Evolutionary conservation across 2,329 filamentous ascomycete genomes (phyloP).

Genomic region (Trichoderma breve): DNA sequence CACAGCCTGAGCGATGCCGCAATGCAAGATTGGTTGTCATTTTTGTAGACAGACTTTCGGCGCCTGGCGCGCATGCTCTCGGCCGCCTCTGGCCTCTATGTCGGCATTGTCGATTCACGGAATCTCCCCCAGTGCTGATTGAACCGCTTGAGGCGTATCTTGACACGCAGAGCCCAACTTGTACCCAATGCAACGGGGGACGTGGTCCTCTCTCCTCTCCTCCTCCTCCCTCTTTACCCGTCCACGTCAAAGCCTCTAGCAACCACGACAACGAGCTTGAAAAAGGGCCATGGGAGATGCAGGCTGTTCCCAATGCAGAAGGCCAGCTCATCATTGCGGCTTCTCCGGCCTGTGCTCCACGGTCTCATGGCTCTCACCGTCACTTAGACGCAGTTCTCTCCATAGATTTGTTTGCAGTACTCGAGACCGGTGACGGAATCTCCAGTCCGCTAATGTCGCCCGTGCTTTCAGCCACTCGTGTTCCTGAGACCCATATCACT

Average conservation of each 20-base stretch:
- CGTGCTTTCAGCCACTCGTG: constrained; percentile 3
- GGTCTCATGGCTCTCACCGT: constrained; percentile 12
- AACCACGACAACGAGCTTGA: neutral
- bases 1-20: neutral
- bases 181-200: constrained; percentile 22
- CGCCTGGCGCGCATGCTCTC: constrained; percentile 7
- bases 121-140: neutral
- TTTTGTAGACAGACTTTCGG: constrained; percentile 2
- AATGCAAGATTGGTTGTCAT: constrained; percentile 9
- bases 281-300: constrained; percentile 26
- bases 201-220: neutral
- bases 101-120: neutral
- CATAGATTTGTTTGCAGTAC: constrained; percentile 4
- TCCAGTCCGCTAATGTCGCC: constrained; percentile 9
- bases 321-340: constrained; percentile 31
- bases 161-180: constrained; percentile 18
- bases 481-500: neutral
- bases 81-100: neutral
- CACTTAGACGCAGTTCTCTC: constrained; percentile 3
- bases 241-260: constrained; percentile 10
- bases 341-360: constrained; percentile 15
- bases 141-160: constrained; percentile 3
- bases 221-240: neutral
- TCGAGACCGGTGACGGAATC: constrained; percentile 2
- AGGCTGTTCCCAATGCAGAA: constrained; percentile 34